Evolutionary conservation across 768 basidiomycete genomes (phyloP).

Genomic region (Tephrocybe sp.): DNA sequence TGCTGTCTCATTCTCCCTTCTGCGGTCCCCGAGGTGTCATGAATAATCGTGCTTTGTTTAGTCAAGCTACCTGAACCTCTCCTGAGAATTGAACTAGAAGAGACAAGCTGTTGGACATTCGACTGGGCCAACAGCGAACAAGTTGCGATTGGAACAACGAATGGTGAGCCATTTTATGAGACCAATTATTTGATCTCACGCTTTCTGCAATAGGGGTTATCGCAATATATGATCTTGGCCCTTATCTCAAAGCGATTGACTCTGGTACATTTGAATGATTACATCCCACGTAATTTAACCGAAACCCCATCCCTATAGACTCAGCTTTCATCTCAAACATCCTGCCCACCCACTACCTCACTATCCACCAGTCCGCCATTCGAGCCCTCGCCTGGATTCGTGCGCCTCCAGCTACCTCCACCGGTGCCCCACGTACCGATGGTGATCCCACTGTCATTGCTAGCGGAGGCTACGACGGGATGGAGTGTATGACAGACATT

Average conservation of each 20-base stretch:
- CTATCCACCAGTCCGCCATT: constrained; percentile 78
- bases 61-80: constrained; percentile 65
- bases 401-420: constrained; percentile 53
- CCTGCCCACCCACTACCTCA: constrained; percentile 71
- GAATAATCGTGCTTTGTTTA: constrained; percentile 25
- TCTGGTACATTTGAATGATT: constrained; percentile 27
- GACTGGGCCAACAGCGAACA: constrained; percentile 90
- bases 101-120: constrained; percentile 73
- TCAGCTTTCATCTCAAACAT: constrained; percentile 35
- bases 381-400: constrained; percentile 76
- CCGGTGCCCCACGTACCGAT: constrained; percentile 44
- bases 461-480: constrained; percentile 81
- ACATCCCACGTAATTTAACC: background rate
- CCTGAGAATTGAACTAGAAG: constrained; percentile 71
- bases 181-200: constrained; percentile 63
- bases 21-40: background rate
- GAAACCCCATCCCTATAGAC: constrained; percentile 14
- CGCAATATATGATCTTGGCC: constrained; percentile 55
- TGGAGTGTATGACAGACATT: constrained; percentile 74
- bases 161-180: constrained; percentile 48
- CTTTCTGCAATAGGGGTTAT: constrained; percentile 61
- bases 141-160: constrained; percentile 81
- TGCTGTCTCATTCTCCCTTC: constrained; percentile 15
- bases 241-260: constrained; percentile 34
- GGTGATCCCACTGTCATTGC: constrained; percentile 72